Evolutionary conservation across 805 yeast species (phyloP).

Genomic region (Yamadazyma olivae): DNA sequence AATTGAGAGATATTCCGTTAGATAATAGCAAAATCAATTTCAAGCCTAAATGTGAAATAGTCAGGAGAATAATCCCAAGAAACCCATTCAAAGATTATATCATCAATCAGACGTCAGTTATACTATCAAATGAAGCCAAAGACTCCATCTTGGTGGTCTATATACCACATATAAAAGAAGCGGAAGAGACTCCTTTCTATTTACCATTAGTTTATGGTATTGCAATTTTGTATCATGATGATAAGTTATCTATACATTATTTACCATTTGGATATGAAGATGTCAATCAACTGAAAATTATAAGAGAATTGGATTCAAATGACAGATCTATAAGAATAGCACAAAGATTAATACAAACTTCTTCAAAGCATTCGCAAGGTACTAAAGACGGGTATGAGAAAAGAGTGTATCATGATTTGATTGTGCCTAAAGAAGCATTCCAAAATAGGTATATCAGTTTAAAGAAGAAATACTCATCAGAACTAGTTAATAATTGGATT

Average conservation of each 20-base stretch:
- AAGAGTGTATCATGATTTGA: constrained; percentile 82
- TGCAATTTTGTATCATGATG: constrained; percentile 55
- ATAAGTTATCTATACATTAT: constrained; percentile 68
- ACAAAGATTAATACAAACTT: constrained; percentile 71
- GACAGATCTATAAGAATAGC: constrained; percentile 82
- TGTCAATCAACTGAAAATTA: constrained; percentile 13
- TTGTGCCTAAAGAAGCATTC: constrained; percentile 77
- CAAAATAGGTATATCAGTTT: constrained; percentile 78
- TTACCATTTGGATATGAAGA: constrained; percentile 48
- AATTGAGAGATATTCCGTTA: constrained; percentile 28
- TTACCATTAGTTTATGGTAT: constrained; percentile 83
- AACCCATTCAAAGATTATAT: constrained; percentile 83
- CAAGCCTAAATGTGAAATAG: constrained; percentile 47
- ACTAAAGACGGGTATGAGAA: constrained; percentile 82
- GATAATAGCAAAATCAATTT: constrained; percentile 17
- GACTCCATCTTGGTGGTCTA: constrained; percentile 61
- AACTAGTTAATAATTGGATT: constrained; percentile 78
- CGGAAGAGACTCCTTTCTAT: constrained; percentile 76
- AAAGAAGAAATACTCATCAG: constrained; percentile 77
- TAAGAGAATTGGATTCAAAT: constrained; percentile 34
- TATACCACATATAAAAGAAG: constrained; percentile 64
- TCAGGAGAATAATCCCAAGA: constrained; percentile 88
- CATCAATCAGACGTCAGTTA: constrained; percentile 79
- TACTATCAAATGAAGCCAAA: constrained; percentile 24
- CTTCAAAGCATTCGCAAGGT: constrained; percentile 80